Evolutionary conservation across 306 rosid genomes (phyloP).

Genomic region (Glycine latifolia): DNA sequence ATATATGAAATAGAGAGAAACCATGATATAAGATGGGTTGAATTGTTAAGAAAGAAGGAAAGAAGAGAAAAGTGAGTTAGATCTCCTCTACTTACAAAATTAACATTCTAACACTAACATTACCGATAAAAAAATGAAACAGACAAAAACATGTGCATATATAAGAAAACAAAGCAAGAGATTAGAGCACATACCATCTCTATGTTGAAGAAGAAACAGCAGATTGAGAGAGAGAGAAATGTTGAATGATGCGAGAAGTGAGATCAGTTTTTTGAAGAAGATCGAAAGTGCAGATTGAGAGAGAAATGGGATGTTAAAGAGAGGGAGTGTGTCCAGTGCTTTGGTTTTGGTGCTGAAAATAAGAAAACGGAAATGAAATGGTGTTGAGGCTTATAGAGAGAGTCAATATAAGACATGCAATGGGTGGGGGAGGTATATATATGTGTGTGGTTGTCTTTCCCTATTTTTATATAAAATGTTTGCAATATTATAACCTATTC

Average conservation of each 20-base stretch:
- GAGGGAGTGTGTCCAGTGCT: neutral
- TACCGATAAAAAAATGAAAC: too few species aligned
- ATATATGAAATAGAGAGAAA: too few species aligned
- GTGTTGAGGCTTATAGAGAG: neutral
- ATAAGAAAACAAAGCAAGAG: neutral
- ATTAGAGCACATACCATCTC: constrained; percentile 11
- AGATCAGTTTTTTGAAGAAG: neutral
- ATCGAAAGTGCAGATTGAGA: neutral
- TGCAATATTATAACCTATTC: neutral
- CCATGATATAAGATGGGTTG: too few species aligned
- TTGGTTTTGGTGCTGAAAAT: constrained; percentile 4
- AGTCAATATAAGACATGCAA: neutral
- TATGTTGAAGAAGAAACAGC: neutral
- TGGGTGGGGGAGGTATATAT: neutral
- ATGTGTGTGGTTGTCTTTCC: neutral
- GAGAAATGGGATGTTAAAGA: neutral
- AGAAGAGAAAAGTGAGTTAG: too few species aligned
- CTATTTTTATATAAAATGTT: neutral
- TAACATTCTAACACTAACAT: too few species aligned
- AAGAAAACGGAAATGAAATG: neutral
- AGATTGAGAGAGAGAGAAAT: neutral
- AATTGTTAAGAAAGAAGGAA: too few species aligned
- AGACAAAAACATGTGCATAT: too few species aligned
- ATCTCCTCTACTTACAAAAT: too few species aligned
- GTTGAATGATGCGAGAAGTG: neutral